Conservation (phyloP, 768 basidiomycete genomes). For the Suillus fuscotomentosus region DNA sequence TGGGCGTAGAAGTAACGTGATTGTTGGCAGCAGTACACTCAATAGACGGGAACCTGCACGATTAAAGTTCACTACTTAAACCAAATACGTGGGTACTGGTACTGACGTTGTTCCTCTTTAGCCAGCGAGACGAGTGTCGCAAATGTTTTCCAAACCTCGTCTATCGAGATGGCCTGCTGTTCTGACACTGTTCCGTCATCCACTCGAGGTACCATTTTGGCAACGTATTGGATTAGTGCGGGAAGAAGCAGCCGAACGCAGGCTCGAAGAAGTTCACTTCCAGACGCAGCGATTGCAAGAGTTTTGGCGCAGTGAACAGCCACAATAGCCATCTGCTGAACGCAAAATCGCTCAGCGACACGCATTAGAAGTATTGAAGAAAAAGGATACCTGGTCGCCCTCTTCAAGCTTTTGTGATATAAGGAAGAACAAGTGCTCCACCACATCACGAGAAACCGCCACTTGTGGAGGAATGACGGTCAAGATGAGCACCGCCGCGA, state of each 20-base stretch:
- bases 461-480: conserved; percentile 71
- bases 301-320: conserved; percentile 92
- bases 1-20: conserved; percentile 67
- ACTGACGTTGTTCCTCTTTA: conserved; percentile 62
- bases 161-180: conserved; percentile 57
- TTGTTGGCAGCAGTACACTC: conserved; percentile 72
- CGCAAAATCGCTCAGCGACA: neutral
- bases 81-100: conserved; percentile 26
- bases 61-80: conserved; percentile 13
- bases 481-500: conserved; percentile 82
- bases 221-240: conserved; percentile 77
- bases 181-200: conserved; percentile 58
- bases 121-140: conserved; percentile 57
- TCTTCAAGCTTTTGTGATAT: conserved; percentile 80
- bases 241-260: conserved; percentile 75
- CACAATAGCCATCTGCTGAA: conserved; percentile 77
- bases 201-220: conserved; percentile 61
- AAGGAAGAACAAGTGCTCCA: conserved; percentile 84
- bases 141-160: conserved; percentile 84
- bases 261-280: conserved; percentile 65
- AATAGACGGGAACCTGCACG: conserved; percentile 61
- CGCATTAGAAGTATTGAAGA: conserved; percentile 13
- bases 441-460: conserved; percentile 66
- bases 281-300: conserved; percentile 69
- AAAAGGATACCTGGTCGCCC: conserved; percentile 54